A percentile compares a stretch with the other conserved stretches of the same genome.
phyloP scores from a whole-genome alignment of 495 filamentous ascomycete genomes.

The Talaromyces stipitatus region DNA sequence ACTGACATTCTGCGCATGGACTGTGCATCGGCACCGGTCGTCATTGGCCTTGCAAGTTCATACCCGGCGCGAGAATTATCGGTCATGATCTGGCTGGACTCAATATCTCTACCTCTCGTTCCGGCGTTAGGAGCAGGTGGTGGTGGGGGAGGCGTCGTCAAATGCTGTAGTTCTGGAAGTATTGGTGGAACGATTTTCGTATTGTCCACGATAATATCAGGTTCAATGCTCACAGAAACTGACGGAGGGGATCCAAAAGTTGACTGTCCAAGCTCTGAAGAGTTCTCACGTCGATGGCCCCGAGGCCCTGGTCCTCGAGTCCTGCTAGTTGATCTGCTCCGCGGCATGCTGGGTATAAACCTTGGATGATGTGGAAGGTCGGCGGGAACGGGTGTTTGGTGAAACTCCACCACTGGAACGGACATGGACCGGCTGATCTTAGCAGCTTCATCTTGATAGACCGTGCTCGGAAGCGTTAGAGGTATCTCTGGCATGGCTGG shows the following conservation, averaged over 20 bases:
- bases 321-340: conserved; percentile 39
- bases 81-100: conserved; percentile 68
- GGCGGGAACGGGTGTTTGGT: conserved; percentile 31
- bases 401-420: conserved; percentile 57
- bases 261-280: conserved; percentile 18
- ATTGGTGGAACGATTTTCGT: conserved; percentile 45
- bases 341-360: conserved; percentile 46
- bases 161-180: conserved; percentile 78
- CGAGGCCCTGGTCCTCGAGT: conserved; percentile 26
- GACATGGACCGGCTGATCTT: conserved; percentile 61
- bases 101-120: conserved; percentile 40
- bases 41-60: conserved; percentile 33
- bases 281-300: conserved; percentile 31
- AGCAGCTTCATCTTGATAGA: conserved; percentile 55
- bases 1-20: conserved; percentile 34
- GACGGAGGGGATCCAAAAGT: conserved; percentile 13
- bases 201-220: conserved; percentile 46
- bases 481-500: conserved; percentile 64
- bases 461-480: conserved; percentile 50
- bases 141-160: conserved; percentile 58
- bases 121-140: conserved; percentile 18
- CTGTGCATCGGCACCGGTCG: conserved; percentile 27
- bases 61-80: conserved; percentile 41
- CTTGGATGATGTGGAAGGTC: conserved; percentile 49
- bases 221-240: conserved; percentile 55